Evolutionary conservation across 805 yeast species (phyloP), one percentile per base, ranked within the genome.

Genomic region (Zygoascus ofunaensis): DNA sequence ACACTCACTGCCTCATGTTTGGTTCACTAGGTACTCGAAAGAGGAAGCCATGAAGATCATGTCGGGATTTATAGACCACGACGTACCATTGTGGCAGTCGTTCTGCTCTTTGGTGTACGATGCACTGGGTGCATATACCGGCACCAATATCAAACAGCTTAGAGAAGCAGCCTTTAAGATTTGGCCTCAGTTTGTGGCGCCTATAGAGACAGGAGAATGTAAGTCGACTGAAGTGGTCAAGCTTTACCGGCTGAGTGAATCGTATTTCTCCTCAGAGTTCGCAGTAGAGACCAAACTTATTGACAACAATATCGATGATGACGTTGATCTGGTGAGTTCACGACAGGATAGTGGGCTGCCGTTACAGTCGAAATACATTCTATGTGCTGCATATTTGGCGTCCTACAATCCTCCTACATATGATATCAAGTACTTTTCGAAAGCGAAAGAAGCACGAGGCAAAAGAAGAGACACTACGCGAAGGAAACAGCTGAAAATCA

Each of bases 311-410:
- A 45, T 40, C 28, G 49, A 45, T 35, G 8, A 46, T 32, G 38
- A 10, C 14, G n/a, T n/a, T n/a, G n/a, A n/a, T n/a, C n/a, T n/a
- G n/a, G n/a, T n/a, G n/a, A n/a, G n/a, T n/a, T 21, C 34, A 14
- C 19, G 12, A 30, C 7, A 35, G 15, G 17, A 39, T 2, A 45
- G 70, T 42, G 80, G 79, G 50, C 63, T 84, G 35, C 77, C 89
- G 0, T 58, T 56, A 5, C 71, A 75, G 41, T 73, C 90, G 2
- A 82, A 84, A 56, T 85, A 74, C 56, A 62, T 89, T n/a, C 62
- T 87, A 14, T 72, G 87, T 26, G 86, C 95, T 1, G 80, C 94
- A 0, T 89, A 82, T 59, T 64, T 87, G 39, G 94, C 95, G 0
- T 86, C 95, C 0, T 83, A 75, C 56, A 76, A 78, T 45, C 83